Conservation (phyloP, 441 rosid species). For the Populus hybrid region DNA sequence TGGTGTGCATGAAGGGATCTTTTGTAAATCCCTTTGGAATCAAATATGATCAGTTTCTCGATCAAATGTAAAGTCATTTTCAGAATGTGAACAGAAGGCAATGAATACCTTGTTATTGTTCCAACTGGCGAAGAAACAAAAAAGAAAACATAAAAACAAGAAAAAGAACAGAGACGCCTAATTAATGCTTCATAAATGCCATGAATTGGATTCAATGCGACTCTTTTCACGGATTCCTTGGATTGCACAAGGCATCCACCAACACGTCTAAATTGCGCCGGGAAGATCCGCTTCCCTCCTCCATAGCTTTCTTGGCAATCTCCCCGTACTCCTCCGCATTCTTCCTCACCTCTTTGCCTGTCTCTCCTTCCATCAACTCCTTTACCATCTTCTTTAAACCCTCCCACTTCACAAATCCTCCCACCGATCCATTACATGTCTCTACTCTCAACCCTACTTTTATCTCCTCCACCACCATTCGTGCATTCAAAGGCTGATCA, state of each 20-base stretch:
- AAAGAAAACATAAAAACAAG: too few relatives aligned
- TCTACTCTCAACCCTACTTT: slow-evolving; percentile 56
- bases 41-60: too few relatives aligned
- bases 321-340: slow-evolving; percentile 38
- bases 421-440: slow-evolving; percentile 35
- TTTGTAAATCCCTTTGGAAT: too few relatives aligned
- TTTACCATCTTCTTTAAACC: slow-evolving; percentile 41
- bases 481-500: slow-evolving; percentile 61
- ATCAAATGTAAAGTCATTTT: too few relatives aligned
- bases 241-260: slow-evolving; percentile 28
- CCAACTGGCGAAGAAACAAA: neutral
- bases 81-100: too few relatives aligned
- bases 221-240: neutral
- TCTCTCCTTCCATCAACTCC: slow-evolving; percentile 64
- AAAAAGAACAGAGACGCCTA: too few relatives aligned
- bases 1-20: too few relatives aligned
- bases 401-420: slow-evolving; percentile 47
- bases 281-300: slow-evolving; percentile 54
- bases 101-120: neutral
- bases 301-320: slow-evolving; percentile 49
- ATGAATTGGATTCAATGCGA: neutral
- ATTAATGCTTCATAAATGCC: neutral
- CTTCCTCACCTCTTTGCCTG: slow-evolving; percentile 38
- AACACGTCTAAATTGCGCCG: slow-evolving; percentile 46
- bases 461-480: slow-evolving; percentile 68